Conservation (phyloP, 2,329 filamentous ascomycete species). For the Colletotrichum somersetense region DNA sequence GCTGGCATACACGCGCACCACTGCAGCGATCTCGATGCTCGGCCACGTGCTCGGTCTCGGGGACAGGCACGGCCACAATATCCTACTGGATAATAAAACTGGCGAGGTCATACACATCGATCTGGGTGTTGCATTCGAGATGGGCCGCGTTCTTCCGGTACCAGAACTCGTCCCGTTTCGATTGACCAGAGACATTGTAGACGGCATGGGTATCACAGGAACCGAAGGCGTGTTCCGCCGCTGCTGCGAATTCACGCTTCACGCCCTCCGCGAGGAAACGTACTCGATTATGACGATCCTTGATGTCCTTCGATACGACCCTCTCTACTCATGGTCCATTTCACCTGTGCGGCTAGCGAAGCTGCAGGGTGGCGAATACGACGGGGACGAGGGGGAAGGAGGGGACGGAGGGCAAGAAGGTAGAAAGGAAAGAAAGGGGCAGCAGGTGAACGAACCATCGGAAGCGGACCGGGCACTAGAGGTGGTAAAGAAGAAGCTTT, state of each 20-base stretch:
- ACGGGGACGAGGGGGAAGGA: conserved; percentile 46
- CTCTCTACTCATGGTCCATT: conserved; percentile 94
- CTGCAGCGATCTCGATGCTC: conserved; percentile 94
- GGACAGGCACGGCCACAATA: conserved; percentile 96
- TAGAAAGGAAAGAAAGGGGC: conserved; percentile 54
- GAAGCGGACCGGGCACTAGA: conserved; percentile 94
- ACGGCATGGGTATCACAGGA: conserved; percentile 95
- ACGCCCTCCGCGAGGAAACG: conserved; percentile 92
- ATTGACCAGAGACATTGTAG: conserved; percentile 92
- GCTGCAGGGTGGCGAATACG: conserved; percentile 71
- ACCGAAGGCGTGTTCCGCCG: conserved; percentile 96
- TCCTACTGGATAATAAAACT: conserved; percentile 87
- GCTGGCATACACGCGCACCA: conserved; percentile 91
- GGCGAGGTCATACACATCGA: conserved; percentile 98
- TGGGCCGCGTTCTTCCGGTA: conserved; percentile 92
- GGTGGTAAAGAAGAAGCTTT: conserved; percentile 95
- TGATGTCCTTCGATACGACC: conserved; percentile 97
- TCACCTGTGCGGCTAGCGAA: conserved; percentile 76
- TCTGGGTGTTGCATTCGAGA: conserved; percentile 96
- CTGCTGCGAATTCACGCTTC: conserved; percentile 98
- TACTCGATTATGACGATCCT: conserved; percentile 99
- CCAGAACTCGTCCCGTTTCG: conserved; percentile 97
- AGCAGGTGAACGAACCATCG: conserved; percentile 65
- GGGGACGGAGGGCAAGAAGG: conserved; percentile 53
- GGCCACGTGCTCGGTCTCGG: conserved; percentile 93